These are phyloP conservation scores for Botrytis pseudocinerea DNA, from an alignment of 2,329 filamentous ascomycete genomes.

Conservation along the genomic window DNA sequence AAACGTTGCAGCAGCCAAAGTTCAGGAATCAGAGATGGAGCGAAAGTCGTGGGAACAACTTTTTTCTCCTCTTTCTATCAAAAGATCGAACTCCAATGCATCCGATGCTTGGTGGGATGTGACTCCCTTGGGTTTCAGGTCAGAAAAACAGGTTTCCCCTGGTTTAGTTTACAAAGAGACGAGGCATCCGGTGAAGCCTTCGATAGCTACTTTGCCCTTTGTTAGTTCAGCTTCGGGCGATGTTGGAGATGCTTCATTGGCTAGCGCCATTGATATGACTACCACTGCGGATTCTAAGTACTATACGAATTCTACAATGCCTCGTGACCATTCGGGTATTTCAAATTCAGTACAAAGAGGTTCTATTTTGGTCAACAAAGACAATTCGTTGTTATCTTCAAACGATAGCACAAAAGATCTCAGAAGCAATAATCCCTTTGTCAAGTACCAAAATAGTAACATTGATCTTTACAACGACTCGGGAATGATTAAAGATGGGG, in stretches of 20 bases:
- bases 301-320: neutral
- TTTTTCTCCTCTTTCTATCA: slow-evolving; percentile 40
- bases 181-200: slow-evolving; percentile 37
- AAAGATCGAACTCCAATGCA: slow-evolving; percentile 36
- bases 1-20: slow-evolving; percentile 40
- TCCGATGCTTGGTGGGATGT: slow-evolving; percentile 45
- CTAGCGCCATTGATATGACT: slow-evolving; percentile 23
- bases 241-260: slow-evolving; percentile 23
- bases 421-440: slow-evolving; percentile 36
- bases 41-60: slow-evolving; percentile 39
- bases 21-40: slow-evolving; percentile 32
- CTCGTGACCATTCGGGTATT: slow-evolving; percentile 1
- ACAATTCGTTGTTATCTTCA: slow-evolving; percentile 27
- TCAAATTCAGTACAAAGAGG: neutral
- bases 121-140: slow-evolving; percentile 25
- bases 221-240: slow-evolving; percentile 31
- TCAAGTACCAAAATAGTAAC: slow-evolving; percentile 27
- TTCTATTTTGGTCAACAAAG: slow-evolving; percentile 27
- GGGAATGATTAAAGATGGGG: neutral
- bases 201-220: slow-evolving; percentile 34
- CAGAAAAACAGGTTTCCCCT: slow-evolving; percentile 28
- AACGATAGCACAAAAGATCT: slow-evolving; percentile 24
- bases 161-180: slow-evolving; percentile 31
- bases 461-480: slow-evolving; percentile 24
- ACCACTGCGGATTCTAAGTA: neutral